phyloP scores from a whole-genome alignment of 2,329 filamentous ascomycete genomes.

The Fusarium sp. region DNA sequence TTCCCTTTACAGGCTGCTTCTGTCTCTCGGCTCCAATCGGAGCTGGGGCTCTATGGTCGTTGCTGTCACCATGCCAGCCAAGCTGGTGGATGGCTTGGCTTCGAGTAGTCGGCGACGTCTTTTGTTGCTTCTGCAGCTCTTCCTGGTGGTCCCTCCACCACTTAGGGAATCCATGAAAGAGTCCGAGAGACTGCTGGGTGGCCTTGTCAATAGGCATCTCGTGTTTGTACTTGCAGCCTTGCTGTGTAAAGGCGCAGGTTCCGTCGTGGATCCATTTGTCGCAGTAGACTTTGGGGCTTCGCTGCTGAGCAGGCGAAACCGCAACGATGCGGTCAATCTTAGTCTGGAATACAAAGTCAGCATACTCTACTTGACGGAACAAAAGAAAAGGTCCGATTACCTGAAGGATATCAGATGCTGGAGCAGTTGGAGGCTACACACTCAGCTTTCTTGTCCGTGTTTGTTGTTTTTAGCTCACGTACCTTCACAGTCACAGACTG shows the following conservation, averaged over 20 bases:
- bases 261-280: conserved; percentile 91
- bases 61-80: conserved; percentile 27
- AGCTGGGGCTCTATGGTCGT: conserved; percentile 21
- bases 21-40: conserved; percentile 33
- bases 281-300: conserved; percentile 77
- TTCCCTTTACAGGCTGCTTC: conserved; percentile 6
- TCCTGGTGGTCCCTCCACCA: conserved; percentile 69
- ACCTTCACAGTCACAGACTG: conserved; percentile 55
- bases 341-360: conserved; percentile 40
- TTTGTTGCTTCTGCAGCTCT: conserved; percentile 52
- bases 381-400: conserved; percentile 40
- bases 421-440: conserved; percentile 39
- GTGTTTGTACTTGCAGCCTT: conserved; percentile 90
- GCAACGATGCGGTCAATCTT: conserved; percentile 51
- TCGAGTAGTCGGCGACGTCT: not conserved
- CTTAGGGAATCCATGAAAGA: conserved; percentile 71
- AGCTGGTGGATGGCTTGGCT: conserved; percentile 7
- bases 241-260: conserved; percentile 84
- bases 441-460: conserved; percentile 45
- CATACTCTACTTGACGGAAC: not conserved
- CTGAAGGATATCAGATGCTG: conserved; percentile 49
- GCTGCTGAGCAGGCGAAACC: conserved; percentile 53
- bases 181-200: conserved; percentile 75
- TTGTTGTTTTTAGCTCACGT: conserved; percentile 40
- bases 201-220: conserved; percentile 81